Evolutionary conservation across 306 rosid species (phyloP).

Genomic region (Malus asiatica): DNA sequence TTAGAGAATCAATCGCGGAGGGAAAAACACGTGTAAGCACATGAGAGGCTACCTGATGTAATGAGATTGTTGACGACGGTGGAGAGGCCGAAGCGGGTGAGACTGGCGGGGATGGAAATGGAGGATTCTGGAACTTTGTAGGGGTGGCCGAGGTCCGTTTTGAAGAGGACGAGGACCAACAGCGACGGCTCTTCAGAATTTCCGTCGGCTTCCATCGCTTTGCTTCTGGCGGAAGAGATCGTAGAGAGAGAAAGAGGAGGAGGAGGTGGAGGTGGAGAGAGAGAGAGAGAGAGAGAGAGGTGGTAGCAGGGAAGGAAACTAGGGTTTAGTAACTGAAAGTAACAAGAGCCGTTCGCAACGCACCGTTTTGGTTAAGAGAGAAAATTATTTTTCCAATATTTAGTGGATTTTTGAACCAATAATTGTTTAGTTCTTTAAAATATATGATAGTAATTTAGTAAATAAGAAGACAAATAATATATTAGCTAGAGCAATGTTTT

Average conservation of each 20-base stretch:
- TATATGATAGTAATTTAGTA: too few relatives aligned
- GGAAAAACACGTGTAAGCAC: not conserved
- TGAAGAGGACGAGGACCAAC: conserved; percentile 65
- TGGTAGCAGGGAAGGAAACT: not conserved
- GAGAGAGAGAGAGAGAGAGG: too few relatives aligned
- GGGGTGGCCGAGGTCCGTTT: conserved; percentile 54
- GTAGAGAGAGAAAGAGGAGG: not conserved
- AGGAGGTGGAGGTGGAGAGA: not conserved
- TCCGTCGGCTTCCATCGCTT: conserved; percentile 34
- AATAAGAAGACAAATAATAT: too few relatives aligned
- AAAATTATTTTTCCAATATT: too few relatives aligned
- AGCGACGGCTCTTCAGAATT: conserved; percentile 34
- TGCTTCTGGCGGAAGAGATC: not conserved
- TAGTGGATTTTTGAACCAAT: too few relatives aligned
- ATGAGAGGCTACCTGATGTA: conserved; percentile 28
- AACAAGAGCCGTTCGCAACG: too few relatives aligned
- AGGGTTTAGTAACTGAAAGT: too few relatives aligned
- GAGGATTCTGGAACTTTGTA: conserved; percentile 37
- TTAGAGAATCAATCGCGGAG: not conserved
- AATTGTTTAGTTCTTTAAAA: too few relatives aligned
- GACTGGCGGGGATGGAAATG: conserved; percentile 63
- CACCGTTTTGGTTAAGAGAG: too few relatives aligned
- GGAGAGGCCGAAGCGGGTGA: conserved; percentile 77
- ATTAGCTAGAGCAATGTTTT: too few relatives aligned
- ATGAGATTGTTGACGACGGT: conserved; percentile 67